Conservation (phyloP, 2,329 filamentous ascomycete species). For the Xylaria sp. region DNA sequence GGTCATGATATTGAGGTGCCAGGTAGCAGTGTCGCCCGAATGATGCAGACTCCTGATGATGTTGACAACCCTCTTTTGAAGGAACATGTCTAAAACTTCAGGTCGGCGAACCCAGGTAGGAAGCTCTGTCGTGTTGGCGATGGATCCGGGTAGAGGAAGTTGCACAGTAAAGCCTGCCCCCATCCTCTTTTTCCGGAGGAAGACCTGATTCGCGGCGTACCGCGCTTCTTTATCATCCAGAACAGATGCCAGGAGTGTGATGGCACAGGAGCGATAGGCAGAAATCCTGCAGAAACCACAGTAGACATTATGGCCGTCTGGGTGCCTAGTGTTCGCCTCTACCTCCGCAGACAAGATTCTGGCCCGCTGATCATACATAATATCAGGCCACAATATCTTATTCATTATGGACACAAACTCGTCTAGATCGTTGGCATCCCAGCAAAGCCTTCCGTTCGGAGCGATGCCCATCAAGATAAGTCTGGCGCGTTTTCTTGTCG, state of each 20-base stretch:
- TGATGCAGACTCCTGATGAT: background rate
- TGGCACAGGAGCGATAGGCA: slow-evolving; percentile 8
- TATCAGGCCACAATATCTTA: slow-evolving; percentile 1
- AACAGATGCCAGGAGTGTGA: background rate
- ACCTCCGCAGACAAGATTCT: background rate
- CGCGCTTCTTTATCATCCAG: background rate
- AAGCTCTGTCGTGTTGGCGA: background rate
- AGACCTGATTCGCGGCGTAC: background rate
- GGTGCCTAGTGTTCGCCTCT: background rate
- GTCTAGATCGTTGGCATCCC: background rate
- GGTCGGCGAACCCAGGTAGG: slow-evolving; percentile 13
- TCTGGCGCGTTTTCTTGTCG: background rate
- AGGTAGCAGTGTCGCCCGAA: background rate
- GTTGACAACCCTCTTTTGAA: background rate
- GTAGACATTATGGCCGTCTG: background rate
- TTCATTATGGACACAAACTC: slow-evolving; percentile 1
- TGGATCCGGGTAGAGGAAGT: background rate
- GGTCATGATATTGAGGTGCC: background rate
- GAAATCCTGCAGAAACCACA: background rate
- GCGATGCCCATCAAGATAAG: background rate
- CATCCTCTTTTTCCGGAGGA: background rate
- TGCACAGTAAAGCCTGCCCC: background rate
- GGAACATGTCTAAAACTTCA: background rate
- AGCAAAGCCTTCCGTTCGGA: background rate
- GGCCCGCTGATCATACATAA: background rate